Base-by-base conservation (phyloP, 2,329 filamentous ascomycete genomes). In the Aureobasidium lini region DNA sequence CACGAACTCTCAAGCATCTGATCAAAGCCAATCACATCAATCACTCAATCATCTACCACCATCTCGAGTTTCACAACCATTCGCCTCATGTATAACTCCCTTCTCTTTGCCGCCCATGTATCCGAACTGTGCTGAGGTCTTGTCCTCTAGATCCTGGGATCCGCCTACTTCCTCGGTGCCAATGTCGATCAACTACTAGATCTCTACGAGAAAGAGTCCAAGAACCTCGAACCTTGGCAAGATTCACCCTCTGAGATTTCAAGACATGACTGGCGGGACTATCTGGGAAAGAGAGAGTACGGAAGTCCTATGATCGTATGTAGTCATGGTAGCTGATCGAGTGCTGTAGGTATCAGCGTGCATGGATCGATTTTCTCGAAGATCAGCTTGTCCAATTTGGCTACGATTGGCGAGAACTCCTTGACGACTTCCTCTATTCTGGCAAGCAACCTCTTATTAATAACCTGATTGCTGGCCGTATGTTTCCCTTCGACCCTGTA, bases 321-420 rank as follows among this genome's bases (percentile, higher is more conserved):
- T 23, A 39, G 15, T 34, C 5, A 32, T 36, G 9, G 40, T 8
- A 31, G 54, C 40, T 58, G 57, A 53, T 44, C 40, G 49, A 60
- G 54, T 57, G 56, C 34, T 57, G 34, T 66, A 84, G 78, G 63
- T 96, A 95, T 69, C 90, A 99, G 73, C 83, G 93, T 61, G 93
- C 91, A 0, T 99, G 87, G 69, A 79, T 99, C 59, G 92, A 99
- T 71, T 97, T 94, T 71, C 97, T 95, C 69, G 94, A 99, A 71
- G 94, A 99, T 71, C 85, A 90, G 67, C 78, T 97, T 32, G 91
- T 89, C 3, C 76, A 77, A 16, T 83, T 86, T 66, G 79, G 84
- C 37, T 97, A 96, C 70, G 83, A 96, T 69, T 96, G 94, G 90
- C 89, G 87, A 69, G 78, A 80, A 57, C 83, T 95, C 2, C 77